These are phyloP conservation scores for Saccharomyces hybrid DNA, from an alignment of 1,139 yeast genomes.

Conservation along the genomic window DNA sequence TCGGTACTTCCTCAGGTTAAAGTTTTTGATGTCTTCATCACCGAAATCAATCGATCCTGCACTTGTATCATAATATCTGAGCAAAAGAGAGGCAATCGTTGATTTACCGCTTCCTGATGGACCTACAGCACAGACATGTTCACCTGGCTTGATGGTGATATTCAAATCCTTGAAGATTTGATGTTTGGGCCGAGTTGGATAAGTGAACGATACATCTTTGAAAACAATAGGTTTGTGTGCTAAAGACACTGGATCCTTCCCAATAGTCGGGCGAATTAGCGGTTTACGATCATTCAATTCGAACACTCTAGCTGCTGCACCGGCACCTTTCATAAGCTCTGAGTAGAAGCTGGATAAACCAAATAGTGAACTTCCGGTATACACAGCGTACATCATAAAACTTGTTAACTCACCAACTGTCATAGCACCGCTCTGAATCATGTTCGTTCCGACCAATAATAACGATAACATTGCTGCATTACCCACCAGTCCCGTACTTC, in stretches of 20 bases:
- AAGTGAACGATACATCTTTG: constrained; percentile 58
- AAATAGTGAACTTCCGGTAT: constrained; percentile 85
- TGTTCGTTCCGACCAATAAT: constrained; percentile 69
- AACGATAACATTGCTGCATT: constrained; percentile 71
- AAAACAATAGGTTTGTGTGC: constrained; percentile 51
- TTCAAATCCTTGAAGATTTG: constrained; percentile 57
- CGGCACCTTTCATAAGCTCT: constrained; percentile 93
- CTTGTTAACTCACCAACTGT: constrained; percentile 87
- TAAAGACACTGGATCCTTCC: constrained; percentile 35
- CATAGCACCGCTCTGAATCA: constrained; percentile 65
- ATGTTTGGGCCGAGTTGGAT: constrained; percentile 84
- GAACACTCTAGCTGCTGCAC: constrained; percentile 89
- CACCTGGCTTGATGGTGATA: constrained; percentile 56
- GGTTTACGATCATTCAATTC: constrained; percentile 80
- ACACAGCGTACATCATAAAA: constrained; percentile 92
- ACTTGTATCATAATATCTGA: constrained; percentile 58
- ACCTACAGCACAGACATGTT: constrained; percentile 84
- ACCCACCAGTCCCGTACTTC: constrained; percentile 77
- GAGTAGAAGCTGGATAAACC: constrained; percentile 89
- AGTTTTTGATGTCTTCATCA: constrained; percentile 52
- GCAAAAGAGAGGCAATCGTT: constrained; percentile 64
- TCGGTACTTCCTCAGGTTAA: constrained; percentile 66
- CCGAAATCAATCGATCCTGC: constrained; percentile 62
- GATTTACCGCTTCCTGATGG: constrained; percentile 92
- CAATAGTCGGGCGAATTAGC: constrained; percentile 51